Base-by-base conservation (phyloP, 2,329 filamentous ascomycete genomes). In the Colletotrichum abscissum region DNA sequence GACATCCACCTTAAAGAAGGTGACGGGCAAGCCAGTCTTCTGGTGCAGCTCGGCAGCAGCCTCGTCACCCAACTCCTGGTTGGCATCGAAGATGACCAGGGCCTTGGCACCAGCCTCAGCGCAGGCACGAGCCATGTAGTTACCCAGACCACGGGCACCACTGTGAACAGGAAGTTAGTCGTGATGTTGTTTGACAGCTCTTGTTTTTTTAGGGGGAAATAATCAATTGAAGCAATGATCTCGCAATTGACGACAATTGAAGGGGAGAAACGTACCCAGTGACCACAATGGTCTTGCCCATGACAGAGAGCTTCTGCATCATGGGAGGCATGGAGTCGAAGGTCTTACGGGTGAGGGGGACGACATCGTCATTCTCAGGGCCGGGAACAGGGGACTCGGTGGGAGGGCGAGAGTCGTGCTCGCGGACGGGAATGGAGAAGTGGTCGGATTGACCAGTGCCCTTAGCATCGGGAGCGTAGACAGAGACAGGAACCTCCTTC, bases 1-100 rank as follows among this genome's bases (percentile, higher is more conserved):
- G 38, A 95, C 92, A 78, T 95, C 93, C 58, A 95, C 92, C 84
- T 92, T 92, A 88, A 93, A 94, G 86, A 95, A 95, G 60, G 90
- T 90, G 59, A 93, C 91, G 49, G 92, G 92, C 35, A 95, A 88
- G 60, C 91, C 90, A n/a, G 92, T 92, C 86, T 93, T 91, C 79
- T 90, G 84, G 83, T 93, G 91, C 56, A 95, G 88, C 82, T 93
- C 91, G 24, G 88, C 89, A 24, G 92, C 92, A 2, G 93, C 87
- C 79, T 90, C 86, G 78, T 94, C 92, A 33, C 93, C 93, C 16
- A 94, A 88, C 77, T 94, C 90, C 83, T 93, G 90, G 86, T 94
- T 93, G 76, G 93, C 91, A 78, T 95, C 93, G 79, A 95, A 91
- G 80, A 95, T 93, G 79, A 92, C 88, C 68, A 95, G 88, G 63